Evolutionary conservation across 306 rosid species (phyloP), one percentile per base, ranked within the genome.

Genomic region (Vicia sativa): DNA sequence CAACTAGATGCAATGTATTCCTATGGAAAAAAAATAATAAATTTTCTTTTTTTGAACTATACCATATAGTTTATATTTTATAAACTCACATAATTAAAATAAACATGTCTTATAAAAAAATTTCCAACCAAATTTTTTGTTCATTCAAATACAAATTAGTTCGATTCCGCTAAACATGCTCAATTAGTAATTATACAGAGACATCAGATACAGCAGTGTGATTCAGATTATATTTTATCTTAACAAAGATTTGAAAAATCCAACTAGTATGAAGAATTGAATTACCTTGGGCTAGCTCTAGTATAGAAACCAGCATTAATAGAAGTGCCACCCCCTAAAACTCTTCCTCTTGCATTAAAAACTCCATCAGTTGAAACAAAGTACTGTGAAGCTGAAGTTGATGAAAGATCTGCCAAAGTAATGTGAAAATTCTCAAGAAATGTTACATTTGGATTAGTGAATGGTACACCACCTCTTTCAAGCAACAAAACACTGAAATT

Each of bases 251-350:
- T 44, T 12, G n/a, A 4, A 44, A 44, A 44, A 5, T 5, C 15
- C 15, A 44, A 3, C 11, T 21, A 6, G 2, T 19, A 29, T 61
- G 21, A 62, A 37, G 4, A 13, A 0, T 55, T 12, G 37, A 55
- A 15, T 62, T 73, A 92, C 96, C 92, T 80, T 68, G 84, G 8
- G 64, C 75, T 77, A 54, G 98, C 98, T 79, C 98, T 81, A 4
- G 96, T 89, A 79, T 92, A 92, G 87, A 92, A 92, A 39, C 98
- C 98, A 77, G 98, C 98, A 80, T 92, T 92, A 72, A 92, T 89
- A 78, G 77, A 21, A 59, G 77, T 75, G 0, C 91, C 98, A 56
- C 98, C 98, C 42, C 98, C 98, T 73, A 92, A 74, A 49, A 92
- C 86, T 68, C 98, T 86, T 31, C 78, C 98, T 49, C 98, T 84